Evolutionary conservation across 805 yeast genomes (phyloP), one percentile per base, ranked within the genome.

Genomic region (Lipomyces spencermartinsiae): DNA sequence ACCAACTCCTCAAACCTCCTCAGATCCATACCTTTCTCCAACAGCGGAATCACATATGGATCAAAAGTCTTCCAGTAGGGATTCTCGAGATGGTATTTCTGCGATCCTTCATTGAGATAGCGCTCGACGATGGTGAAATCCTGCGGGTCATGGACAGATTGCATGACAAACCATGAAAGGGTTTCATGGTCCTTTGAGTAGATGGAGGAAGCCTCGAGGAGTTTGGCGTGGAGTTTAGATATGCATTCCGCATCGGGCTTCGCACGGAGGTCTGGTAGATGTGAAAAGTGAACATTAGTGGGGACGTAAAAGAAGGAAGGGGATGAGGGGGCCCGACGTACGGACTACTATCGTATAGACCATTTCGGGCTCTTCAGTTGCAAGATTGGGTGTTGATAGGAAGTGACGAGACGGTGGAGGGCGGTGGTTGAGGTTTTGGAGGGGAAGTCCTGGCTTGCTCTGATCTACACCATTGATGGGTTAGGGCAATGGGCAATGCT

Each of bases 1-100:
- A 10, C 46, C 46, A 39, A 16, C n/a, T 39, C 46, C 46, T 39
- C 46, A 39, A 39, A 39, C 46, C 46, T 39, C 46, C 46, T 39
- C 46, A 39, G 46, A 39, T 39, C 46, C 46, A 39, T 39, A 39
- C 46, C 46, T n/a, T 39, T 39, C 46, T 39, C 46, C 46, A 39
- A 39, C 46, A 39, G 46, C 46, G 46, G 46, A 39, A 39, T 39
- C 46, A 39, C 46, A 16, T 39, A 39, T 39, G 46, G 46, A 39
- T 39, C 46, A 16, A 39, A 39, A 39, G 46, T 39, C 46, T 39
- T 39, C 46, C 46, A 39, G 46, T 39, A 39, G n/a, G 46, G 46
- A 39, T 39, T 39, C 46, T 39, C 46, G 46, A 39, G 46, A 39
- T 39, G 46, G 46, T 39, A 39, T 39, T 39, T 39, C n/a, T 39